Percentiles rank a stretch among this genome's conserved stretches.
Evolutionary conservation across 2,329 filamentous ascomycete species (phyloP).

Genomic region (Epichloe sp.): DNA sequence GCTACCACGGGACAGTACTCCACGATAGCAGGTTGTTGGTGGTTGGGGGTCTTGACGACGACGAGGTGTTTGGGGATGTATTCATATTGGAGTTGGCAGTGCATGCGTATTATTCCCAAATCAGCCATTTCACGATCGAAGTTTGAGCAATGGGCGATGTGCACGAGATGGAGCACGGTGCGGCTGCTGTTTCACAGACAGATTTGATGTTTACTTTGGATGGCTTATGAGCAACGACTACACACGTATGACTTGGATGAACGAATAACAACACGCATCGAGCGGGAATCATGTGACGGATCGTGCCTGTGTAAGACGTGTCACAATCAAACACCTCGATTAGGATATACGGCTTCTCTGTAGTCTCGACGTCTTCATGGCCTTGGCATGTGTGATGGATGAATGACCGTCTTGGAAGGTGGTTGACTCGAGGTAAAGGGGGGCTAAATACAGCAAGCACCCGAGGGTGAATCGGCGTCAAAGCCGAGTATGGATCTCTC

Average conservation of each 20-base stretch:
- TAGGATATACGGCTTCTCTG: too few relatives aligned
- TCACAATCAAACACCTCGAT: too few relatives aligned
- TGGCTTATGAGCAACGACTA: not conserved
- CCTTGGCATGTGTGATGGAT: not conserved
- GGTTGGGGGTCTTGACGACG: conserved; percentile 58
- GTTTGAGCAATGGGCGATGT: conserved; percentile 26
- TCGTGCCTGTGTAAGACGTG: not conserved
- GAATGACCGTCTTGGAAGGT: not conserved
- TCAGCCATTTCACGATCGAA: conserved; percentile 59
- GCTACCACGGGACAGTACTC: conserved; percentile 53
- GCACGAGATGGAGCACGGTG: not conserved
- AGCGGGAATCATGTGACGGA: not conserved
- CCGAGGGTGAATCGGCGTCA: too few relatives aligned
- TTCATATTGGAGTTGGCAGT: conserved; percentile 55
- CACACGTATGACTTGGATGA: not conserved
- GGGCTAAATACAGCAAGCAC: too few relatives aligned
- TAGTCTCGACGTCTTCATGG: too few relatives aligned
- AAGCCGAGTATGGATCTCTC: too few relatives aligned
- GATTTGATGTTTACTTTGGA: not conserved
- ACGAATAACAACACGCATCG: conserved; percentile 1
- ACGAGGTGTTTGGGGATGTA: conserved; percentile 54
- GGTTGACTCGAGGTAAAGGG: not conserved
- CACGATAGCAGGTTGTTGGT: conserved; percentile 52
- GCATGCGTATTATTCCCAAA: conserved; percentile 60
- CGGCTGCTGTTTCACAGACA: not conserved